Base-by-base conservation (phyloP, 768 basidiomycete genomes). In the Coprinellus micaceus region DNA sequence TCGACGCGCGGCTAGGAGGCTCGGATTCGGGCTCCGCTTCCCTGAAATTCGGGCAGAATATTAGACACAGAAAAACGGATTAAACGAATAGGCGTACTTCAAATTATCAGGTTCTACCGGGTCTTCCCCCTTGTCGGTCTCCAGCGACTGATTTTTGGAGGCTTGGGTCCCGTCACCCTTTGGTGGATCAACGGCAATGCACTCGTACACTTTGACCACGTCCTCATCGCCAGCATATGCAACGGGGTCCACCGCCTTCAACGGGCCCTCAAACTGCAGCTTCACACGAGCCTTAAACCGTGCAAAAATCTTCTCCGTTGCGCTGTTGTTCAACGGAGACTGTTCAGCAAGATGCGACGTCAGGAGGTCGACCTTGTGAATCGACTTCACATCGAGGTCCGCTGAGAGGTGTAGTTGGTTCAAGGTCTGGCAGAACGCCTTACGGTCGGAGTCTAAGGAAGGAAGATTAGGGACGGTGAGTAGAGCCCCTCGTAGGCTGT, bases 341-440 rank as follows among this genome's bases (percentile, higher is more conserved):
- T 82, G 82, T 54, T 76, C 72, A 59, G 80, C 70, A 45, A 86
- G 73, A 64, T 81, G 71, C n/a, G 68, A 66, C 26, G 85, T 64
- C 12, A 85, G 66, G 10, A 82, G 69, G 26, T 78, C 67, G 1
- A 85, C 60, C 53, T 76, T 78, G 52, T 81, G 73, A 52, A 84
- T 66, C 17, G 74, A 69, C 29, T 69, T 67, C 5, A 63, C 46
- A 53, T 74, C 70, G 19, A 77, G 56, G 2, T 69, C 71, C 1
- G 67, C 71, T 3, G 76, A 76, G 37, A 86, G 67, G 52, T 82
- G 74, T 1, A 90, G 74, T 59, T 89, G 84, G 13, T 74, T 74
- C 17, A 92, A 72, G 24, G 85, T 75, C 45, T 86, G 85, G 56
- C 82, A 84, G 7, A 90, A 66, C 1, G 77, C 72, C 63, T 88